Evolutionary conservation across 2,329 filamentous ascomycete genomes (phyloP), one percentile per base, ranked within the genome.

Genomic region (Aschersonia sp.): DNA sequence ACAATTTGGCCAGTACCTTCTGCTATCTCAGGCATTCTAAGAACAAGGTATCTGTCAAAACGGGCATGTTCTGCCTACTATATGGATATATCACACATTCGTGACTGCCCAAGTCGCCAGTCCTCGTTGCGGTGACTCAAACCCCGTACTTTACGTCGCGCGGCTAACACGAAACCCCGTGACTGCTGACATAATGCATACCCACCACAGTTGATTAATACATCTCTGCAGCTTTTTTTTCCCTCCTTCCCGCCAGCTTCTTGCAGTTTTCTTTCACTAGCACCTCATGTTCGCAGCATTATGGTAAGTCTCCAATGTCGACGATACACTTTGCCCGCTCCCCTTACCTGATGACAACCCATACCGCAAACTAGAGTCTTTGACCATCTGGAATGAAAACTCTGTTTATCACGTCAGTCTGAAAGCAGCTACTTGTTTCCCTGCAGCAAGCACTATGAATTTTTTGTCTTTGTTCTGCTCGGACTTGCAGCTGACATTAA

Each of bases 291-390:
- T 38, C 12, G 7, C 32, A 38, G 30, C 12, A 35, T 44, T 43
- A 49, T 49, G 47, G 53, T 55, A 55, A 54, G 52, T 48, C 49
- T 48, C 29, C 4, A 45, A 4, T 38, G 5, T 30, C 30, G 44
- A 45, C 38, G 30, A 47, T 47, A 47, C 43, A 49, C n/a, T 38
- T 4, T 30, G 5, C 20, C 43, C 42, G 43, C 43, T 30, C 46
- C 51, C 49, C 51, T 52, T 71, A 67, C 68, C 65, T 88, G 86
- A 91, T 91, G 86, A 89, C 81, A 88, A 70, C 73, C 71, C 74
- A 77, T 82, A 88, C 84, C 84, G 78, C 82, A 82, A 89, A 89
- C 85, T 94, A 94, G 87, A 94, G 87, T 94, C 87, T 94, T 92
- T 92, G 87, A 94, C 81, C 84, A 72, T 65, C 52, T 65, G 74